Evolutionary conservation across 805 yeast species (phyloP).

Genomic region (Wickerhamia fluorescens): DNA sequence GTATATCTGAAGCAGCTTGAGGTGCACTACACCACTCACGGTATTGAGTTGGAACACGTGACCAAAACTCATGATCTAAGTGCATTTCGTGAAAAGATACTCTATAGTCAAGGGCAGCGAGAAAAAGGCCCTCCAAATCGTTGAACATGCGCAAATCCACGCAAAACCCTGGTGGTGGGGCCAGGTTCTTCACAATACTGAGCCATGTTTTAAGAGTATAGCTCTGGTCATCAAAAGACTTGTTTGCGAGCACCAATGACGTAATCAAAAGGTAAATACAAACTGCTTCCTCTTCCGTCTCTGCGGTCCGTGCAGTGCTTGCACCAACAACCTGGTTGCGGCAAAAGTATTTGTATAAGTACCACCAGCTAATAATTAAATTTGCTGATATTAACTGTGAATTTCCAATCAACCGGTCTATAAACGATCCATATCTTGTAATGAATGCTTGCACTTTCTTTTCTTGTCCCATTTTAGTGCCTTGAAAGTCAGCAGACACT

Average conservation of each 20-base stretch:
- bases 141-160: conserved; percentile 19
- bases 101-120: conserved; percentile 19
- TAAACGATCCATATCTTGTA: conserved; percentile 8
- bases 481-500: no score
- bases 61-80: conserved; percentile 19
- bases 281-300: conserved; percentile 8
- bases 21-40: no score
- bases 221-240: conserved; percentile 42
- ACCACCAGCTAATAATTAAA: conserved; percentile 18
- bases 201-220: conserved; percentile 47
- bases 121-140: conserved; percentile 21
- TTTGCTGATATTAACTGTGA: conserved; percentile 18
- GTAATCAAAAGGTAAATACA: conserved; percentile 17
- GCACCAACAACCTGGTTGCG: conserved; percentile 5
- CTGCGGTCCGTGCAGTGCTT: conserved; percentile 1
- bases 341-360: conserved; percentile 15
- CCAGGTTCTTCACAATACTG: conserved; percentile 9
- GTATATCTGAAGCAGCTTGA: no score
- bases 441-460: no score
- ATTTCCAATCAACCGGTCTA: conserved; percentile 10
- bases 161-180: conserved; percentile 3
- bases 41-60: not conserved
- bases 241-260: conserved; percentile 28
- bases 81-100: conserved; percentile 17
- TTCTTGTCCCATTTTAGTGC: no score